A percentile compares a stretch with the other conserved stretches of the same genome.
Conservation (phyloP, 163 green algal species). For the Chlorella variabilis region DNA sequence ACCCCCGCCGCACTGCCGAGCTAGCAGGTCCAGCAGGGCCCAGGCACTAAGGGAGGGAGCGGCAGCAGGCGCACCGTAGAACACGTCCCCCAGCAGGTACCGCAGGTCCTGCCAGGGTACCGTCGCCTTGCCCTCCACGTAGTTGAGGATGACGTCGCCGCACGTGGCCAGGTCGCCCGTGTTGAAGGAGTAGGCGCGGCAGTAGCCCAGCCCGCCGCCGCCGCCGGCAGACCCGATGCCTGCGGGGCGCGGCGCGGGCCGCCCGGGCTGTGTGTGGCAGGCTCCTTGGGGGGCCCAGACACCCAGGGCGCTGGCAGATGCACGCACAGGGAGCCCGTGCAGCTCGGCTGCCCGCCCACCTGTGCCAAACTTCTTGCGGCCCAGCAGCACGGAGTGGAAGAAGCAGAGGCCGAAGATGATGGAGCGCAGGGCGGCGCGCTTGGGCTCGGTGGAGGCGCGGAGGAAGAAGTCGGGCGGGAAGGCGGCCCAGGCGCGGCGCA, state of each 20-base stretch:
- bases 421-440: constrained; percentile 76
- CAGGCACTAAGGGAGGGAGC: too few species aligned
- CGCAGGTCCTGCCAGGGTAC: constrained; percentile 84
- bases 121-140: constrained; percentile 77
- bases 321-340: neutral
- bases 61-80: too few species aligned
- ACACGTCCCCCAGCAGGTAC: constrained; percentile 88
- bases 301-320: too few species aligned
- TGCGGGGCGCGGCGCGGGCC: neutral
- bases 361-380: constrained; percentile 91
- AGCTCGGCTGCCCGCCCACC: constrained; percentile 45
- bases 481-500: constrained; percentile 81
- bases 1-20: too few species aligned
- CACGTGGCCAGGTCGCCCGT: constrained; percentile 87
- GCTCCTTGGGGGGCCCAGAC: too few species aligned
- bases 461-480: constrained; percentile 77
- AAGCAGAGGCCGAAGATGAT: constrained; percentile 92
- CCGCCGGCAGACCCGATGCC: constrained; percentile 5
- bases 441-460: constrained; percentile 61
- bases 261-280: neutral
- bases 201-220: constrained; percentile 85
- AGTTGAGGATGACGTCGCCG: constrained; percentile 88
- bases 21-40: too few species aligned
- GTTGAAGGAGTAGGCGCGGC: constrained; percentile 89
- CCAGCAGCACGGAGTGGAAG: constrained; percentile 90